Evolutionary conservation across 208 protist species (phyloP), one percentile per base, ranked within the genome.

Genomic region (Wallacemonas collosoma): DNA sequence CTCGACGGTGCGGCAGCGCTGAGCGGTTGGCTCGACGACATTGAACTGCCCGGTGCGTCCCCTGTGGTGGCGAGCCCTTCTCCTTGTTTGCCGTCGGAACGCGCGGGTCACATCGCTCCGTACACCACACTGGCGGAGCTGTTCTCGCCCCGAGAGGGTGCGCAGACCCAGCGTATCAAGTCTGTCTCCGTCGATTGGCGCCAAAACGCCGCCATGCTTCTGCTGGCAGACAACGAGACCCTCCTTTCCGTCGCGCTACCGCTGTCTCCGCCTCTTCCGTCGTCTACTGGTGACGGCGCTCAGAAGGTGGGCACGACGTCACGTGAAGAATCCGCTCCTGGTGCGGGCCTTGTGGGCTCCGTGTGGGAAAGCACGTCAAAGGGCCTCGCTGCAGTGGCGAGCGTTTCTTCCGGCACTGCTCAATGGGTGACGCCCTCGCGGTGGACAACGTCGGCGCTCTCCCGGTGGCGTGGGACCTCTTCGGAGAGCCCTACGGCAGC

Each of bases 1-100:
- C 53, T 58, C 6, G 53, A 58, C 6, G 53, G 14, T 6, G 53
- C n/a, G n/a, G 14, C 11, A n/a, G 14, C 64, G 48, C 47, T 89
- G 65, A 74, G 86, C 41, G 72, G 61, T 5, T 90, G 86, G 86
- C 73, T 90, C 45, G 80, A 86, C 43, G 80, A 81, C 15, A 55
- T 86, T 51, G 66, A 79, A 51, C 45, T 56, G 4, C 65, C 74
- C 26, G 38, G 36, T 14, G 36, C 40, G 11, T 35, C 51, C 0
- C 53, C 53, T n/a, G 53, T 58, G n/a, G 11, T 36, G 11, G 26
- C 26, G 53, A 56, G 40, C 12, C 35, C 72, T 9, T 36, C 64
- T 38, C 64, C 0, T 6, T 44, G 15, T 9, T 41, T 54, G 38
- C 17, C 11, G 53, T n/a, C 17, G 9, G 35, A 3, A 35, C 17